Evolutionary conservation across 2,329 filamentous ascomycete genomes (phyloP), one percentile per base, ranked within the genome.

Genomic region (Chrysosporium queenslandicum): DNA sequence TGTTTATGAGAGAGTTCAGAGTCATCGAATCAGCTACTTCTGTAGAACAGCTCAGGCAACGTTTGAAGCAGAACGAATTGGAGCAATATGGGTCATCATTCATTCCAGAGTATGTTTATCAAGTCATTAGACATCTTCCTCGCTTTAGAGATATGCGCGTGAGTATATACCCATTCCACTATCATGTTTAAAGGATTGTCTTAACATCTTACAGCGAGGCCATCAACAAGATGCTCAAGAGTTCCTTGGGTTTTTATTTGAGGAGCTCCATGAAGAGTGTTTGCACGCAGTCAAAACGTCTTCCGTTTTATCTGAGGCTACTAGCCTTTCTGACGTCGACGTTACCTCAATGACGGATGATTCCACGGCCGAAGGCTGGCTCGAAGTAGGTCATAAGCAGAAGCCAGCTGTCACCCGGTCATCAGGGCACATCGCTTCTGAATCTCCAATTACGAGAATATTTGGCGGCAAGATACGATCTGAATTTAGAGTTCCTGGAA

Each of bases 181-280:
- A 11, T 25, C 8, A 11, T 20, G 23, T 39, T 45, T 12, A n/a
- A 32, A 9, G 46, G 20, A 32, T 32, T 40, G 20, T 29, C 16
- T 60, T 68, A 58, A 69, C 52, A 48, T 27, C 47, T 47, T 55
- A 39, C 58, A 89, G 83, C 86, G 89, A 55, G 92, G 92, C 14
- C 91, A 96, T 61, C 92, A 98, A 67, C 91, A 98, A 74, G 92
- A 98, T 71, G 92, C 92, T 1, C 89, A 98, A 65, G 92, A 98
- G 64, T 98, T 98, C 60, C 74, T 98, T 21, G 91, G 90, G 0
- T 94, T 97, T 66, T 75, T 98, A 30, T 76, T 98, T 3, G 90
- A 95, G 63, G 87, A 88, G 45, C 79, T 98, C 30, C 90, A 96
- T 61, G 90, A 97, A 58, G 92, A 98, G 68, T 96, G 90, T 65